Evolutionary conservation across 108 stramenopile genomes (phyloP).

Genomic region (Cyclotella sp.): DNA sequence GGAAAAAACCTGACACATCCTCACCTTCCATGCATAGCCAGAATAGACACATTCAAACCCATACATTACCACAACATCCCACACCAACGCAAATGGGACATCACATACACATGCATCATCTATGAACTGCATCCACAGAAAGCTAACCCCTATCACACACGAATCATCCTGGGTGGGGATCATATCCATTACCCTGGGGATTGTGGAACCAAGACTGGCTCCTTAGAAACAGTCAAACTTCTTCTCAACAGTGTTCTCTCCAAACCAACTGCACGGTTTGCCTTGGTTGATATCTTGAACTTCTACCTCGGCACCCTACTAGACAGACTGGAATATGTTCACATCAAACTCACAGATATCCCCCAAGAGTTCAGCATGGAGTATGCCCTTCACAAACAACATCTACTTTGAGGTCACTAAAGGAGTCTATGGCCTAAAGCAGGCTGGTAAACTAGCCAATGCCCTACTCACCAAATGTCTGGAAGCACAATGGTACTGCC

Average conservation of each 20-base stretch:
- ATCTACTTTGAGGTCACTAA: conserved; percentile 7
- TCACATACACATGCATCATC: neutral
- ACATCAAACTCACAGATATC: neutral
- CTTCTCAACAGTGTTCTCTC: neutral
- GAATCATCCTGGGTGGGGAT: neutral
- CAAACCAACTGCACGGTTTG: neutral
- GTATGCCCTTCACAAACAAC: neutral
- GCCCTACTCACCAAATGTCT: conserved; percentile 21
- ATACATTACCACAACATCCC: neutral
- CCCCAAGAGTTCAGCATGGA: neutral
- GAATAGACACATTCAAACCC: neutral
- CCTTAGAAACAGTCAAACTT: neutral
- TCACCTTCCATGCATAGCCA: too few species aligned
- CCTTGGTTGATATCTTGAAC: neutral
- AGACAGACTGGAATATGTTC: neutral
- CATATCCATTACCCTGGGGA: neutral
- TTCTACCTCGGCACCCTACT: neutral
- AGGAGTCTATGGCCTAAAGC: conserved; percentile 54
- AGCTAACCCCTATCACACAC: neutral
- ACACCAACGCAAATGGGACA: neutral
- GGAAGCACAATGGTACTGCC: conserved; percentile 26
- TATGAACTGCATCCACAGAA: neutral
- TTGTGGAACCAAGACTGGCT: neutral
- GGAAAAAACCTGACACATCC: neutral
- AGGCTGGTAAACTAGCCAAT: conserved; percentile 52